These are phyloP conservation scores for Nectriaceae sp. DNA, from an alignment of 2,329 filamentous ascomycete genomes.

Conservation along the genomic window DNA sequence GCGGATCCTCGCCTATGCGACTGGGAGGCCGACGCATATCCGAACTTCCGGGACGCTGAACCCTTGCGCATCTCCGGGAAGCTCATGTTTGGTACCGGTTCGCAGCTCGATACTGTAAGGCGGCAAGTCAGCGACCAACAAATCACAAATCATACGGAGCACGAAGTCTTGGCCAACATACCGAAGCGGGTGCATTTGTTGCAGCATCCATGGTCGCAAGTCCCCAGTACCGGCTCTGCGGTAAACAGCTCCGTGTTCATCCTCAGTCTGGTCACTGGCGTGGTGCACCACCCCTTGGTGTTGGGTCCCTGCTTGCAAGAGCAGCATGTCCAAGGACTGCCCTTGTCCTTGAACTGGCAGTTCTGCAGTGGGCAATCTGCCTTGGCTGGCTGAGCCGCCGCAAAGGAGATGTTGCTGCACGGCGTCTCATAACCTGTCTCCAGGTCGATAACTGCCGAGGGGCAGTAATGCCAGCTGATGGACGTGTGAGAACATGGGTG, in stretches of 20 bases:
- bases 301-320: constrained; percentile 53
- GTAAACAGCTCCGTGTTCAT: constrained; percentile 34
- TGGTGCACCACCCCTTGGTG: constrained; percentile 54
- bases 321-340: constrained; percentile 57
- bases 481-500: constrained; percentile 58
- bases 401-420: constrained; percentile 51
- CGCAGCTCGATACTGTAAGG: constrained; percentile 33
- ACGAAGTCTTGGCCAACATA: constrained; percentile 31
- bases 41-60: constrained; percentile 38
- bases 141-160: background rate
- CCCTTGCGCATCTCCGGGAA: constrained; percentile 41
- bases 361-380: constrained; percentile 50
- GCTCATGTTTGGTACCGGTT: constrained; percentile 37
- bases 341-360: constrained; percentile 53
- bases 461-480: constrained; percentile 57
- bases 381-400: constrained; percentile 44
- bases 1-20: constrained; percentile 33
- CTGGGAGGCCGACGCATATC: constrained; percentile 31
- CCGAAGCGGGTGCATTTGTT: constrained; percentile 47
- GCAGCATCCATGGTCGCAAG: constrained; percentile 57
- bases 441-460: constrained; percentile 47
- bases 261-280: constrained; percentile 33
- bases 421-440: constrained; percentile 51
- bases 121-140: background rate
- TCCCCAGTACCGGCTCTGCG: constrained; percentile 39